Base-by-base conservation (phyloP, 306 rosid species). In the Morella rubra region DNA sequence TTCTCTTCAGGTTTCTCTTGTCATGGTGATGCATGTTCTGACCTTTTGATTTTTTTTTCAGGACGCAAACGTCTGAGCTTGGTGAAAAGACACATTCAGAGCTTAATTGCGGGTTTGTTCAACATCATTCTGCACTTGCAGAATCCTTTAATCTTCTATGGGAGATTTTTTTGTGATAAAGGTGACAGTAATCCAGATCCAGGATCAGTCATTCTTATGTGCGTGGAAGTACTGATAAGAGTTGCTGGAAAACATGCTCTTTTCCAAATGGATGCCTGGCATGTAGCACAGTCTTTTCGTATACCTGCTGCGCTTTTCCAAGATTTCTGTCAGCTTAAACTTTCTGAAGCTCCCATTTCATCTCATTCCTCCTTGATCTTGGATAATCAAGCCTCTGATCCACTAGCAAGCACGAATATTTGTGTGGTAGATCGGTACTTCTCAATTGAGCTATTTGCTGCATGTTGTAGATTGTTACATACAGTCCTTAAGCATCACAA, bases 191-290 rank as follows among this genome's bases (percentile, higher is more conserved):
- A 82, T 76, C 96, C 96, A 40, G 98, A 94, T 92, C 86, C 95
- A 22, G 97, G 97, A 83, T 70, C 98, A 20, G 88, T 90, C 77
- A 83, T 92, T 87, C 95, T 92, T 75, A 92, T 94, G 98, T 87
- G 97, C 78, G 90, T 92, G 87, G 92, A 92, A 82, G 91, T 92
- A 74, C 95, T 92, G 18, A 80, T 75, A 73, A 85, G 93, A 83
- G 75, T 90, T 66, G 90, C 92, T 27, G 92, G 96, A 81, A 94
- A 87, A 79, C 90, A 83, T 58, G 78, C 91, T 79, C 75, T 89
- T 19, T 94, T 83, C 82, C 79, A 84, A 54, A 87, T 89, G 96
- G 87, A 89, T 72, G 81, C 81, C 71, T 85, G 91, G 85, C 94
- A 90, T 77, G 87, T 90, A 71, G 97, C 93, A 52, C 89, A 89